These are phyloP conservation scores for Babesia caballi DNA, from an alignment of 169 alveolate species.

Conservation along the genomic window DNA sequence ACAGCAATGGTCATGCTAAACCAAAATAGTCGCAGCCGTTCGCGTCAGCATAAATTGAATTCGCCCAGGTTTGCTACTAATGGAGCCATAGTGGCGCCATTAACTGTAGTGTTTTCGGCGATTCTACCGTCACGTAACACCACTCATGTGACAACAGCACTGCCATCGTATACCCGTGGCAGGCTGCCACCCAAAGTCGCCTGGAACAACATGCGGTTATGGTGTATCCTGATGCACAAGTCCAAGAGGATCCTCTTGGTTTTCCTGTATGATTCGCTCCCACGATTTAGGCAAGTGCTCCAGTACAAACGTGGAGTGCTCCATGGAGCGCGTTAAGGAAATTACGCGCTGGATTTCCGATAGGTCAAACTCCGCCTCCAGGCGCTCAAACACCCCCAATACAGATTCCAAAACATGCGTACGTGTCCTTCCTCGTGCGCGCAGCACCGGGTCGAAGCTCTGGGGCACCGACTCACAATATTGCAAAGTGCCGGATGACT, in stretches of 20 bases:
- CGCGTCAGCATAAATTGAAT: too few relatives aligned
- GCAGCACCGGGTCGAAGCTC: neutral
- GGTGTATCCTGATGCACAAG: too few relatives aligned
- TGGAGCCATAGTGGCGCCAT: too few relatives aligned
- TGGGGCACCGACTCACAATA: constrained; percentile 13
- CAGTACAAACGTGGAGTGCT: constrained; percentile 21
- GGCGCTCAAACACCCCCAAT: constrained; percentile 20
- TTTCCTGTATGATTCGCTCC: constrained; percentile 30
- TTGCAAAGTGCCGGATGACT: constrained; percentile 1
- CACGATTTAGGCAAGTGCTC: constrained; percentile 53
- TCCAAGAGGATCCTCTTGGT: neutral
- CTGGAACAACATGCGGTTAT: too few relatives aligned
- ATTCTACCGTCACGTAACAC: too few relatives aligned
- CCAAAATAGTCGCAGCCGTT: too few relatives aligned
- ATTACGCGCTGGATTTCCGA: constrained; percentile 51
- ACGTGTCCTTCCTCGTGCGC: constrained; percentile 14
- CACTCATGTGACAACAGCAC: too few relatives aligned
- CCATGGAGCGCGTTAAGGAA: constrained; percentile 8
- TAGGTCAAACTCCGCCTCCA: constrained; percentile 56
- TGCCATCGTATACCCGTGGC: too few relatives aligned
- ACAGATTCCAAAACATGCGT: constrained; percentile 23
- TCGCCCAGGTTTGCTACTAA: too few relatives aligned
- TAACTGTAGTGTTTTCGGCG: too few relatives aligned
- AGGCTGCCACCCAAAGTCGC: too few relatives aligned
- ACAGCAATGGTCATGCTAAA: too few relatives aligned